Evolutionary conservation across 2,329 filamentous ascomycete genomes (phyloP), one percentile per base, ranked within the genome.

Genomic region (Pseudogymnoascus sp.): DNA sequence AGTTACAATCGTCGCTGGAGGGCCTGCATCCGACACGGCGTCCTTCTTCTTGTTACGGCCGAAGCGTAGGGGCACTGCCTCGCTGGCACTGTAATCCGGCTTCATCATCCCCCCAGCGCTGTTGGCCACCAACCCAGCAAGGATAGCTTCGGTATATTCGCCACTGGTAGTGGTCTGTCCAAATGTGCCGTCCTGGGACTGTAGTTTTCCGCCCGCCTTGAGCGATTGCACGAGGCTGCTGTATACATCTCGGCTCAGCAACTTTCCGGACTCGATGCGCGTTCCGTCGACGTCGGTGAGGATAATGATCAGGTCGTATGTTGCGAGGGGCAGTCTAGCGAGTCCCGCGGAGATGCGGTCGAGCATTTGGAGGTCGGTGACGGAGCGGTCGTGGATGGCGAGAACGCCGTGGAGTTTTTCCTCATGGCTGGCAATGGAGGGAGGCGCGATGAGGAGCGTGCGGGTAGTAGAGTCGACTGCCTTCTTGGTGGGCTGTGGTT

Each of bases 331-430:
- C 0, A 99, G 86, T 6, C 86, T 80, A 63, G 95, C 90, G 38
- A 96, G 81, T 66, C 91, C 91, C 37, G 90, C 84, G 1, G 90
- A 86, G 42, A 99, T 84, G 61, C 95, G 91, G 78, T 99, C 95
- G 66, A 99, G 89, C 95, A 99, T 99, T 76, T 97, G 95, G 62
- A 99, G 82, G 73, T 99, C 95, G 66, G 92, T 93, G 53, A 83
- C 80, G 67, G 82, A 79, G 72, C 91, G 88, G 75, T 95, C 87
- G 78, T 91, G 87, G 63, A 85, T 80, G 64, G 86, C 81, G 71
- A 96, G 84, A 66, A 95, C 81, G 68, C 80, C 79, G 67, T 86
- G 84, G 68, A 97, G 82, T 70, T 86, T 86, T 68, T 91, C 88
- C 69, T 93, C 90, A 76, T 96, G 89, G 63, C 91, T 86, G 68